Evolutionary conservation across 441 rosid species (phyloP).

Genomic region (Erysimum pusillum): DNA sequence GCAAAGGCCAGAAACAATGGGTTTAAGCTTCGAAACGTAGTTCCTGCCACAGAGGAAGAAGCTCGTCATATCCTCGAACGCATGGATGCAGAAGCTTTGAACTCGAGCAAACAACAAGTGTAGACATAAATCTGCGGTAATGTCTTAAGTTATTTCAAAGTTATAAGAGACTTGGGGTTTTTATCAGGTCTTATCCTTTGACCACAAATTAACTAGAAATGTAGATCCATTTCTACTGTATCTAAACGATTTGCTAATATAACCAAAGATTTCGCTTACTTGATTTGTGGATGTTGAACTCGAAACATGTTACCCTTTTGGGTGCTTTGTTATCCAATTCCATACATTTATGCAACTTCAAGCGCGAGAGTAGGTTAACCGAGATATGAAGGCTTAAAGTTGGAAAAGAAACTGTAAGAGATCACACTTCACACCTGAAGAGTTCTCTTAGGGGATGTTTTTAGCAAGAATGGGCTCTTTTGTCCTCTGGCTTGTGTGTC

Average conservation of each 20-base stretch:
- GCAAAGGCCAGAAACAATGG: constrained; percentile 68
- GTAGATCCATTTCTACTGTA: constrained; percentile 16
- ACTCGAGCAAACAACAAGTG: constrained; percentile 23
- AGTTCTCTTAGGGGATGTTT: not conserved
- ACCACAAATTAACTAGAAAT: constrained; percentile 11
- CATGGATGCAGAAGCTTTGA: constrained; percentile 67
- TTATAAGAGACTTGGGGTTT: not conserved
- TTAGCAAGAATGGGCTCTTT: not conserved
- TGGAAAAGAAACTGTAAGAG: not conserved
- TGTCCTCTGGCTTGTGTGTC: not conserved
- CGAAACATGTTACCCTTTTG: not conserved
- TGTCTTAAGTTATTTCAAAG: not conserved
- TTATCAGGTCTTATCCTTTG: constrained; percentile 8
- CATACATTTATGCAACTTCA: not conserved
- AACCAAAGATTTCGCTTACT: too few species aligned
- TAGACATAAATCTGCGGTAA: not conserved
- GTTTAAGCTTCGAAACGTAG: constrained; percentile 70
- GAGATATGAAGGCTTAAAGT: not conserved
- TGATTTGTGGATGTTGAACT: not conserved
- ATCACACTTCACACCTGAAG: not conserved
- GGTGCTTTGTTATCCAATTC: not conserved
- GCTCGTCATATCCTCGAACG: constrained; percentile 77
- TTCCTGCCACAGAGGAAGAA: constrained; percentile 93
- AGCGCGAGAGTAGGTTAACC: not conserved
- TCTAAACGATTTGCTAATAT: constrained; percentile 24